Percentiles rank a stretch among this genome's conserved stretches.
These are phyloP conservation scores for Exophiala dermatitidis DNA, from an alignment of 2,329 filamentous ascomycete genomes.

Conservation along the genomic window DNA sequence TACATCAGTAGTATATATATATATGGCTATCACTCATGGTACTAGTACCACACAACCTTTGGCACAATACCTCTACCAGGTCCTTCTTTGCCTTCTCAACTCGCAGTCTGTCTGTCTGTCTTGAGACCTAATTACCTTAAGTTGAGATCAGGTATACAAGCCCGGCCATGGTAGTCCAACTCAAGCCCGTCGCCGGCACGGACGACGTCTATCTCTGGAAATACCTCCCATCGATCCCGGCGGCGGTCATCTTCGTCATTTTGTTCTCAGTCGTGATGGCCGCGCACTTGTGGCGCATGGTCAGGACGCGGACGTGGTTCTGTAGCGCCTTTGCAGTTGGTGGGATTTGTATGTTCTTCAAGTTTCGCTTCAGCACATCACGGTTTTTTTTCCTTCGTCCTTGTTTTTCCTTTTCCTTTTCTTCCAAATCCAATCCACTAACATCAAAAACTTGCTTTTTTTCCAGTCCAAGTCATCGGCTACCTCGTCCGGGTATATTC, in stretches of 20 bases:
- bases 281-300: constrained; percentile 30
- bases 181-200: not conserved
- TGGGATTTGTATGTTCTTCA: constrained; percentile 32
- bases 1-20: too few relatives aligned
- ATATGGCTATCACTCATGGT: too few relatives aligned
- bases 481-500: constrained; percentile 32
- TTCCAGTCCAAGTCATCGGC: constrained; percentile 33
- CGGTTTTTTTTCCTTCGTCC: not conserved
- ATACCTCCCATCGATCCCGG: constrained; percentile 29
- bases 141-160: too few relatives aligned
- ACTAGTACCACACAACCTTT: too few relatives aligned
- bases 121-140: too few relatives aligned
- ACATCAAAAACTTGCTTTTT: not conserved
- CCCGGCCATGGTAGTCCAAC: too few relatives aligned
- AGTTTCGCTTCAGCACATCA: not conserved
- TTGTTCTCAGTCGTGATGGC: constrained; percentile 29
- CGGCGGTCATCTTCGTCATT: constrained; percentile 26
- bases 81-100: too few relatives aligned
- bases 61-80: too few relatives aligned
- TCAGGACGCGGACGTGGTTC: constrained; percentile 29
- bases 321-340: constrained; percentile 34
- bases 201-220: constrained; percentile 15
- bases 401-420: not conserved
- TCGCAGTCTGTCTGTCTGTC: too few relatives aligned
- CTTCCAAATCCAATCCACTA: not conserved